phyloP scores from a whole-genome alignment of 2,329 filamentous ascomycete genomes.

The Pyrenophora tritici-repentis region DNA sequence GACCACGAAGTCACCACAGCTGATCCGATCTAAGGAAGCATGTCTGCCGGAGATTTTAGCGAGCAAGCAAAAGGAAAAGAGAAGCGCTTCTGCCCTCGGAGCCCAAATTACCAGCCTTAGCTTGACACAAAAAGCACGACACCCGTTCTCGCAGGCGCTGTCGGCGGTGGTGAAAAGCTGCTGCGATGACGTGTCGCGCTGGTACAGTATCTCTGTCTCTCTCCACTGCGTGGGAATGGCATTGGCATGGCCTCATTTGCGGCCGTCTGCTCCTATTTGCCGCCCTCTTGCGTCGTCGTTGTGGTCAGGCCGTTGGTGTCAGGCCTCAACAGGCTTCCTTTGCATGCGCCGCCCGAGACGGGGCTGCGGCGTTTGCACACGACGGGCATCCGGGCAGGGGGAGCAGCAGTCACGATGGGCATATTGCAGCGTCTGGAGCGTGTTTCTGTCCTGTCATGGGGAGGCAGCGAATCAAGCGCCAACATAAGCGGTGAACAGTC shows the following conservation, averaged over 20 bases:
- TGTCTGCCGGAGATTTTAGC: constrained; percentile 37
- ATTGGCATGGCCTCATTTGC: background rate
- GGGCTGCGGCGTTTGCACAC: constrained; percentile 35
- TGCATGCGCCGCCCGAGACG: constrained; percentile 26
- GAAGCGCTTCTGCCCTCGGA: constrained; percentile 16
- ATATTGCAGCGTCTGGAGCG: constrained; percentile 18
- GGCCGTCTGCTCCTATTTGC: constrained; percentile 32
- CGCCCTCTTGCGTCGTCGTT: constrained; percentile 21
- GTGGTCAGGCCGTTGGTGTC: constrained; percentile 9
- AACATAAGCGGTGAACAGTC: constrained; percentile 44
- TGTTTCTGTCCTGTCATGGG: constrained; percentile 12
- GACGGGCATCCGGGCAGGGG: constrained; percentile 14
- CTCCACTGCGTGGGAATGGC: too few relatives aligned
- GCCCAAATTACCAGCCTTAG: constrained; percentile 32
- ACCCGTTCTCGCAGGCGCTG: constrained; percentile 19
- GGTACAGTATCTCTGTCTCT: too few relatives aligned
- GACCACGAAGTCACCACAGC: constrained; percentile 36
- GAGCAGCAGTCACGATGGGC: constrained; percentile 24
- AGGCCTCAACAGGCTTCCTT: constrained; percentile 28
- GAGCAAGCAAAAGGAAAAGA: constrained; percentile 35
- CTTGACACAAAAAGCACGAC: constrained; percentile 39
- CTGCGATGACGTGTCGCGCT: constrained; percentile 45
- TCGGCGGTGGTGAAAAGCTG: too few relatives aligned
- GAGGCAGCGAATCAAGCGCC: constrained; percentile 44
- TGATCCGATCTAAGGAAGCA: constrained; percentile 39